Percentiles rank a stretch among this genome's conserved stretches.
Evolutionary conservation across 2,329 filamentous ascomycete species (phyloP).

Genomic region (Dothistroma septosporum): DNA sequence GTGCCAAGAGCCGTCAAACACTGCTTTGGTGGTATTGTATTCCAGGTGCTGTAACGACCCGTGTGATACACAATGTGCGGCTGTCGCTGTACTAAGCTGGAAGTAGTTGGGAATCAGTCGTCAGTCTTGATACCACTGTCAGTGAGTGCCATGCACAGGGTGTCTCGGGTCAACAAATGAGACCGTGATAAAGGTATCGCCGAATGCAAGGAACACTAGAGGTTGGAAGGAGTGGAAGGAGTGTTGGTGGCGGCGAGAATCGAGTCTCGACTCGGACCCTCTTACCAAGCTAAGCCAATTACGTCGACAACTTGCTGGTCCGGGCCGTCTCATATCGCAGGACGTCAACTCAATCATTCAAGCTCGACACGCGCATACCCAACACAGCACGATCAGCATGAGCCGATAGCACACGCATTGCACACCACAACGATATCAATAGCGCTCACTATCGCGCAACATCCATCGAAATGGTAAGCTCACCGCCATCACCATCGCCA

Average conservation of each 20-base stretch:
- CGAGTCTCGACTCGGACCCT: no score
- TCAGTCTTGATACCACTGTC: background rate
- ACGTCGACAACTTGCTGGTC: background rate
- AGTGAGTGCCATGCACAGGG: background rate
- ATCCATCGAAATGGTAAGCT: conserved; percentile 22
- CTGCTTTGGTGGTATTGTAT: background rate
- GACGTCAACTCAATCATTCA: background rate
- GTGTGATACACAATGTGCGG: background rate
- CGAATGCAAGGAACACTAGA: no score
- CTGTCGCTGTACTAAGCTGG: background rate
- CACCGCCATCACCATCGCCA: conserved; percentile 2
- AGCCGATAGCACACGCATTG: background rate
- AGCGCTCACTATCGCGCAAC: background rate
- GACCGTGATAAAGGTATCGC: no score
- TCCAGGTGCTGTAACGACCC: background rate
- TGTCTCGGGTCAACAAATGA: no score
- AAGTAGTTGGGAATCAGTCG: background rate
- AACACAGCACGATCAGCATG: background rate
- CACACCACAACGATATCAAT: background rate
- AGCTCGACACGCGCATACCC: background rate
- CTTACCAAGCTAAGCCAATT: no score
- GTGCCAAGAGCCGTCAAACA: background rate
- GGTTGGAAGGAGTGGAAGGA: no score
- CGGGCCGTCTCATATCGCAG: background rate
- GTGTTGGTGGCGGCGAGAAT: no score